phyloP scores from a whole-genome alignment of 2,329 filamentous ascomycete species.

The Pestalotiopsis sp. region DNA sequence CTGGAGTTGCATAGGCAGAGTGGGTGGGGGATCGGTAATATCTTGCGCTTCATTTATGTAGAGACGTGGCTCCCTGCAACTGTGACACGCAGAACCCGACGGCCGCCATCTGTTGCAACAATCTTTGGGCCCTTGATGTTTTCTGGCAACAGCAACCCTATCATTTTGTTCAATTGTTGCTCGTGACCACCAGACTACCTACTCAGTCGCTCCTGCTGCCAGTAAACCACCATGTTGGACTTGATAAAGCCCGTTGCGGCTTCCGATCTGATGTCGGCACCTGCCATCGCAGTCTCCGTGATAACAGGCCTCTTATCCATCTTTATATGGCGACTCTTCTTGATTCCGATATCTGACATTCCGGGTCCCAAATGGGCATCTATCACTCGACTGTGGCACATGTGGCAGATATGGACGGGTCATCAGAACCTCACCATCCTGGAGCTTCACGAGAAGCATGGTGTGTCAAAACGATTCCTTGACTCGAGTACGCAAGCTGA shows the following conservation, averaged over 20 bases:
- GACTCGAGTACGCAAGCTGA: not conserved
- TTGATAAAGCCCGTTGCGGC: not conserved
- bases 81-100: too few species aligned
- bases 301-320: not conserved
- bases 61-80: too few species aligned
- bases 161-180: not conserved
- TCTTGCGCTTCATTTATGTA: not conserved
- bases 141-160: not conserved
- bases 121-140: not conserved
- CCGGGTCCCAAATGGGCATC: conserved; percentile 15
- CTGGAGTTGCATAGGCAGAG: not conserved
- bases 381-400: conserved; percentile 17
- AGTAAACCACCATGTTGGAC: not conserved
- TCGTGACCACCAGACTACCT: not conserved
- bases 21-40: not conserved
- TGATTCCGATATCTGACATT: conserved; percentile 11
- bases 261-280: not conserved
- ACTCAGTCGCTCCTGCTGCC: not conserved
- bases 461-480: not conserved
- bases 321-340: conserved; percentile 9
- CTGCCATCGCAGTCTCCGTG: not conserved
- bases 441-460: conserved; percentile 15
- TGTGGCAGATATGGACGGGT: conserved; percentile 13
- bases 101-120: too few species aligned
- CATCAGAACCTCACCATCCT: conserved; percentile 11